A percentile compares a stretch with the other conserved stretches of the same genome.
These are phyloP conservation scores for Pleurotus ostreatus DNA, from an alignment of 768 basidiomycete species.

Conservation along the genomic window DNA sequence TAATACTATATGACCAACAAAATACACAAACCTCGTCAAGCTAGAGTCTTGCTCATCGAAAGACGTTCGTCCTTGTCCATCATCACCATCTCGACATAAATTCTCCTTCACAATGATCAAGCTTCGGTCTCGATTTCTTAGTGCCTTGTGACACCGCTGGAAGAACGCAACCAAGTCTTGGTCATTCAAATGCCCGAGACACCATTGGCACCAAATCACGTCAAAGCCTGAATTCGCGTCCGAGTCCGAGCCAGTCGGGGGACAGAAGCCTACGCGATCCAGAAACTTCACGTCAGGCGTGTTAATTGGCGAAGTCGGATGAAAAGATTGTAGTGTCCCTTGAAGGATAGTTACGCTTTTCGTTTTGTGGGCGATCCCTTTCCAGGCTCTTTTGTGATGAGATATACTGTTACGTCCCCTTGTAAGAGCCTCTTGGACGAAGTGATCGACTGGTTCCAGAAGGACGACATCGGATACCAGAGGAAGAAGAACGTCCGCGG, in stretches of 20 bases:
- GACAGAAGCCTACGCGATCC: constrained; percentile 66
- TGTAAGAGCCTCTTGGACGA: constrained; percentile 68
- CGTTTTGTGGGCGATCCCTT: constrained; percentile 54
- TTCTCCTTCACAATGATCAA: constrained; percentile 93
- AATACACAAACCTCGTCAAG: constrained; percentile 64
- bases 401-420: constrained; percentile 31
- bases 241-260: constrained; percentile 29
- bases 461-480: constrained; percentile 85
- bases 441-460: constrained; percentile 80
- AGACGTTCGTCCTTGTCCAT: constrained; percentile 44
- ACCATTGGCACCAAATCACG: constrained; percentile 97
- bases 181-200: constrained; percentile 82
- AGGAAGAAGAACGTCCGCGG: constrained; percentile 82
- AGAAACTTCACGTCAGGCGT: constrained; percentile 44
- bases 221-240: constrained; percentile 72
- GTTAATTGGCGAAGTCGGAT: constrained; percentile 62
- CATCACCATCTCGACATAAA: constrained; percentile 55
- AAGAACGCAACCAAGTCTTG: constrained; percentile 77
- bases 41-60: constrained; percentile 90
- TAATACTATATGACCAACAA: not conserved
- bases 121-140: constrained; percentile 48
- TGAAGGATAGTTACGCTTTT: constrained; percentile 81
- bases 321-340: constrained; percentile 76
- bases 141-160: constrained; percentile 51
- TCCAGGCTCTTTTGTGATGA: constrained; percentile 42